Conservation (phyloP, 1,284 basidiomycete genomes). For the Ustilago tritici region DNA sequence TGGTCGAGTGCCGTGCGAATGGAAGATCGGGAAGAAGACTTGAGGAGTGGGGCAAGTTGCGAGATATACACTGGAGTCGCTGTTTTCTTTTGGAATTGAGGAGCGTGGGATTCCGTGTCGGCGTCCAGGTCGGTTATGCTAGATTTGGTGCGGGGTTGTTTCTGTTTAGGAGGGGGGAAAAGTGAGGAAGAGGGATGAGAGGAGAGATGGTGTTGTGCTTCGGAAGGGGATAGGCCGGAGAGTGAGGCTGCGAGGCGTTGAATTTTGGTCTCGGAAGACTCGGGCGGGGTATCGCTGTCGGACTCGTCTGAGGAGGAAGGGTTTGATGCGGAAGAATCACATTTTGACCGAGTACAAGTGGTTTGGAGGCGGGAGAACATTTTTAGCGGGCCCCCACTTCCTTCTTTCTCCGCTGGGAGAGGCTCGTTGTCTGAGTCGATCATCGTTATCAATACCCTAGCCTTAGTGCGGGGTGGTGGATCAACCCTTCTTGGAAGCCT, state of each 20-base stretch:
- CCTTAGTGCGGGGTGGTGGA: conserved; percentile 6
- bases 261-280: conserved; percentile 17
- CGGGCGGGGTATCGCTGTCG: conserved; percentile 6
- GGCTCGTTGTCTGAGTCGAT: conserved; percentile 25
- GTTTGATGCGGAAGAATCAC: conserved; percentile 29
- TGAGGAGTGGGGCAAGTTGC: conserved; percentile 68
- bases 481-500: conserved; percentile 18
- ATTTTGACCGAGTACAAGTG: background rate
- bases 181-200: background rate
- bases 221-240: conserved; percentile 20
- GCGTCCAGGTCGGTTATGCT: conserved; percentile 13
- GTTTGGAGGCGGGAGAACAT: conserved; percentile 20
- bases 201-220: background rate
- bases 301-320: conserved; percentile 16
- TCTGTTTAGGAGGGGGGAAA: background rate
- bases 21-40: conserved; percentile 36
- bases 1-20: conserved; percentile 48
- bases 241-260: conserved; percentile 41
- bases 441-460: conserved; percentile 39
- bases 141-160: background rate
- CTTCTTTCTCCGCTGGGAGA: background rate
- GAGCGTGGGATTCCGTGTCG: conserved; percentile 34
- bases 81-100: conserved; percentile 46
- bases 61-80: conserved; percentile 69
- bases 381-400: background rate